phyloP scores from a whole-genome alignment of 192 early-diverging fungal species.

The Backusella australiensis region DNA sequence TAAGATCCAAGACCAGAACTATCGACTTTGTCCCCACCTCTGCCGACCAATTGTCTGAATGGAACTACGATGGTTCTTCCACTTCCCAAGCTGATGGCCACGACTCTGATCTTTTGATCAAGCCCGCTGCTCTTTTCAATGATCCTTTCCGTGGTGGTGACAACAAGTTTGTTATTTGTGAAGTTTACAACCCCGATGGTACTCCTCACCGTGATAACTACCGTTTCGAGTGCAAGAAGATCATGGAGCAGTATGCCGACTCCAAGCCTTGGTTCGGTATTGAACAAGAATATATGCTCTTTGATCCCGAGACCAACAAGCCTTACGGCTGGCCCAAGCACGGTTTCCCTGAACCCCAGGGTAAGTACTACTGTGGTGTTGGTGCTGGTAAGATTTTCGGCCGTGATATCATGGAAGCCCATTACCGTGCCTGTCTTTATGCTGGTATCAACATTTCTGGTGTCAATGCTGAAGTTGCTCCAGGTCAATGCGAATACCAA shows the following conservation, averaged over 20 bases:
- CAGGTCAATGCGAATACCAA: constrained; percentile 58
- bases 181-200: constrained; percentile 54
- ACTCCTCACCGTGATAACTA: constrained; percentile 53
- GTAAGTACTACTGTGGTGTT: constrained; percentile 58
- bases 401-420: constrained; percentile 59
- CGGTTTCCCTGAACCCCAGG: constrained; percentile 54
- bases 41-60: constrained; percentile 42
- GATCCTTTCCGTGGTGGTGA: constrained; percentile 56
- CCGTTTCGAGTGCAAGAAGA: constrained; percentile 39
- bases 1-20: constrained; percentile 54
- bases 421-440: constrained; percentile 55
- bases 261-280: constrained; percentile 54
- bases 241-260: constrained; percentile 41
- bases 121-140: constrained; percentile 44
- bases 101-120: constrained; percentile 52
- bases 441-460: constrained; percentile 51
- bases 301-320: constrained; percentile 43
- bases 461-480: constrained; percentile 44
- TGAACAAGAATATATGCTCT: constrained; percentile 56
- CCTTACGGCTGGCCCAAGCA: constrained; percentile 55
- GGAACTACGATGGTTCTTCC: constrained; percentile 58
- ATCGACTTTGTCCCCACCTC: constrained; percentile 27
- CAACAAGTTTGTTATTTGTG: constrained; percentile 52
- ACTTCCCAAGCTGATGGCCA: constrained; percentile 51
- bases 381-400: constrained; percentile 51